Conservation (phyloP, 306 rosid genomes). For the Cicer judaicum region DNA sequence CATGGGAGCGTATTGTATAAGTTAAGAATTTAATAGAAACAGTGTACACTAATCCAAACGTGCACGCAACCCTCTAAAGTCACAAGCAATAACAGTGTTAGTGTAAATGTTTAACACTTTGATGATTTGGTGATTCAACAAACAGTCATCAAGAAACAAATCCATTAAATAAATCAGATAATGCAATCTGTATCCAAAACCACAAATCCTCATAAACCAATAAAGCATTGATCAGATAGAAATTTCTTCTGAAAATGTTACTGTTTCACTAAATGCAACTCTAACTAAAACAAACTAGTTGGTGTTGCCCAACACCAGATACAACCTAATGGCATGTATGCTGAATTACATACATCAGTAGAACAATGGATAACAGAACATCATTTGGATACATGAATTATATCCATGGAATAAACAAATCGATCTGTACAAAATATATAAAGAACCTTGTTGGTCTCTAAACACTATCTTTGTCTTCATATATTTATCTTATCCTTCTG, state of each 20-base stretch:
- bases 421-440: conserved; percentile 61
- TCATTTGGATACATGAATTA: conserved; percentile 52
- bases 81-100: conserved; percentile 25
- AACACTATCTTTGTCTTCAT: conserved; percentile 47
- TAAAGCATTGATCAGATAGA: conserved; percentile 28
- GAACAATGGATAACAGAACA: conserved; percentile 38
- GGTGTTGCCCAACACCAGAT: conserved; percentile 44
- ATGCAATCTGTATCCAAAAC: conserved; percentile 13
- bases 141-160: conserved; percentile 35
- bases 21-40: conserved; percentile 17
- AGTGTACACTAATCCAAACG: conserved; percentile 30
- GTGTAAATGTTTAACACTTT: conserved; percentile 2
- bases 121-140: conserved; percentile 36
- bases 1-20: background rate
- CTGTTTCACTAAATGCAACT: conserved; percentile 33
- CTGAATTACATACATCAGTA: conserved; percentile 43
- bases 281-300: conserved; percentile 34
- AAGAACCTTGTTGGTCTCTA: conserved; percentile 49
- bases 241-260: background rate
- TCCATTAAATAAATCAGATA: background rate
- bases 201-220: conserved; percentile 27
- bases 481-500: conserved; percentile 53
- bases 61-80: conserved; percentile 31
- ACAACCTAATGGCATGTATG: conserved; percentile 34
- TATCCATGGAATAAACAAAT: conserved; percentile 60